A percentile compares a stretch with the other conserved stretches of the same genome.
phyloP scores from a whole-genome alignment of 345 rosid genomes.

The Passiflora organensis region DNA sequence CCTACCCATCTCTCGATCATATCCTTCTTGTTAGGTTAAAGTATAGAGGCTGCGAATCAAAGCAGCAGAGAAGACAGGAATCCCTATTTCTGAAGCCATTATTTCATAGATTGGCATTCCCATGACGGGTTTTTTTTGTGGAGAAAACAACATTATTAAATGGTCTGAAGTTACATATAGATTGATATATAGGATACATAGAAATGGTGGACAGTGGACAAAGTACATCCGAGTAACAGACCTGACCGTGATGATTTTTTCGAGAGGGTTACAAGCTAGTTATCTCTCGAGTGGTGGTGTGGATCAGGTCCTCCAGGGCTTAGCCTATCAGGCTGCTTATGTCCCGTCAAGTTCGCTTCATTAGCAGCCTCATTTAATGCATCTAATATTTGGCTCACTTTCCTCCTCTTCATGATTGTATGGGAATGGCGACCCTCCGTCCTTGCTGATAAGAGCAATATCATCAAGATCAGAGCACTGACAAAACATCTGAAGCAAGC shows the following conservation, averaged over 20 bases:
- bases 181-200: no score
- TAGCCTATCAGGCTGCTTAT: not conserved
- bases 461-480: not conserved
- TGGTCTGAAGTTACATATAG: no score
- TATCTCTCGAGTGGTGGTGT: constrained; percentile 8
- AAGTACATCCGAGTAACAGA: no score
- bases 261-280: not conserved
- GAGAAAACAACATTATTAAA: no score
- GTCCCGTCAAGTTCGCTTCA: not conserved
- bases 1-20: no score
- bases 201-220: no score
- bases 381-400: constrained; percentile 5
- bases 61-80: no score
- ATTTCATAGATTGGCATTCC: no score
- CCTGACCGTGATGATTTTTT: not conserved
- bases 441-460: not conserved
- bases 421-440: not conserved
- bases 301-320: constrained; percentile 28
- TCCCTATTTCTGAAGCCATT: no score
- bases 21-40: no score
- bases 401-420: not conserved
- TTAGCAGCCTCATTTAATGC: constrained; percentile 7
- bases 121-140: no score
- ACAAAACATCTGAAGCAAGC: not conserved
- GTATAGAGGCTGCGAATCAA: no score